phyloP scores from a whole-genome alignment of 1,284 basidiomycete species.

The Chalciporus sp. region DNA sequence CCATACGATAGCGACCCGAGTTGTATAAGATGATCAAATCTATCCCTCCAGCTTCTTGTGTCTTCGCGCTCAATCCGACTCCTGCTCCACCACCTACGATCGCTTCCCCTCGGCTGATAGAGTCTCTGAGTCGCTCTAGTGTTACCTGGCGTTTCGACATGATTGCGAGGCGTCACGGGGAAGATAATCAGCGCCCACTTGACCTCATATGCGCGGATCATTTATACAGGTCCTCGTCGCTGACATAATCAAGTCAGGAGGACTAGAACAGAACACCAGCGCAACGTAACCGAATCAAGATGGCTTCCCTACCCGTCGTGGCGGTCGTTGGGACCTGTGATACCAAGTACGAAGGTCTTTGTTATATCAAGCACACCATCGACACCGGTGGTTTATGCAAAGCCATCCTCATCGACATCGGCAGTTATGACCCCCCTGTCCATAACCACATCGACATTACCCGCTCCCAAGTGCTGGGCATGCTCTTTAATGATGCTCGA shows the following conservation, averaged over 20 bases:
- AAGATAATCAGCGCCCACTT: background rate
- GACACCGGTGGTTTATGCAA: conserved; percentile 9
- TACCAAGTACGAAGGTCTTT: conserved; percentile 29
- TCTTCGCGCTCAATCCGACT: conserved; percentile 33
- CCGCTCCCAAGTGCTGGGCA: conserved; percentile 22
- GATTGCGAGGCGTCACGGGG: background rate
- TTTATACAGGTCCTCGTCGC: conserved; percentile 2
- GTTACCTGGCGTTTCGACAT: conserved; percentile 22
- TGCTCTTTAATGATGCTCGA: background rate
- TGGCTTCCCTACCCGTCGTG: conserved; percentile 19
- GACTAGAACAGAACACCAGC: background rate
- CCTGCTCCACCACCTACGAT: conserved; percentile 34
- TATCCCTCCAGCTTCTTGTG: conserved; percentile 29
- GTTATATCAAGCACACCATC: conserved; percentile 23
- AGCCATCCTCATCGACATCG: conserved; percentile 29
- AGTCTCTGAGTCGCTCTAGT: conserved; percentile 17
- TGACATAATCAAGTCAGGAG: conserved; percentile 17
- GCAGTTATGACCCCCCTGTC: conserved; percentile 19
- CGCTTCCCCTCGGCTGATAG: conserved; percentile 19
- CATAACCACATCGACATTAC: conserved; percentile 22
- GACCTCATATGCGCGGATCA: background rate
- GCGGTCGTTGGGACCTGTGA: conserved; percentile 33
- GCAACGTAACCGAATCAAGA: background rate
- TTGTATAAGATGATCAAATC: conserved; percentile 35
- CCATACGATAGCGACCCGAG: conserved; percentile 35